Evolutionary conservation across 805 yeast species (phyloP), one percentile per base, ranked within the genome.

Genomic region (Barnettozyma sp.): DNA sequence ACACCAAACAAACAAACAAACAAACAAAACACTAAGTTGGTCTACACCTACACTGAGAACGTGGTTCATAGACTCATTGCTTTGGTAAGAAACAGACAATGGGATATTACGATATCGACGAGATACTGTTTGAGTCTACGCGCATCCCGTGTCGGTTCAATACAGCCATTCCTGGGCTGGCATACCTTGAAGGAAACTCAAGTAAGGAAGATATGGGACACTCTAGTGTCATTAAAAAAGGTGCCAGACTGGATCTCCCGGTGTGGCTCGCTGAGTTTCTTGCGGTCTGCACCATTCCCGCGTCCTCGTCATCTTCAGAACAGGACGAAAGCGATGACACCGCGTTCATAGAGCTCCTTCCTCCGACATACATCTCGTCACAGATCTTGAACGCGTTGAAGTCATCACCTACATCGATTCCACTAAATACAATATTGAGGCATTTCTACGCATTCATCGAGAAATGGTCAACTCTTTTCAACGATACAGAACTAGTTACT

Each of bases 221-320:
- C 10, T 10, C 25, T 11, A 37, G 30, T 16, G 26, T 30, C 7
- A 12, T 37, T 11, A 37, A 37, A 13, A 37, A 37, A 15, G 36
- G 34, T 8, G 33, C 40, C 12, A 19, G 40, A 17, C 50, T 86
- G 4, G 88, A 83, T 39, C 65, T 90, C 17, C 97, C 97, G 0
- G 57, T 87, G 20, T 90, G 97, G 97, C 59, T 90, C 26, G 94
- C 95, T 0, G 78, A 78, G 40, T 71, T 82, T 2, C 60, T 88
- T 22, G 95, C 95, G 0, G 63, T 72, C 14, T 48, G 59, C 45
- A 50, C 67, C 41, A 49, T 38, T 22, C 52, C 45, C 26, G 48
- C 54, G 44, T 24, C 41, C 10, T 29, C 63, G 58, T 28, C 29
- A 10, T 34, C 23, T 10, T 11, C n/a, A 2, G 34, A 23, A 15